These are phyloP conservation scores for Russula sp. DNA, from an alignment of 768 basidiomycete genomes.

Conservation along the genomic window DNA sequence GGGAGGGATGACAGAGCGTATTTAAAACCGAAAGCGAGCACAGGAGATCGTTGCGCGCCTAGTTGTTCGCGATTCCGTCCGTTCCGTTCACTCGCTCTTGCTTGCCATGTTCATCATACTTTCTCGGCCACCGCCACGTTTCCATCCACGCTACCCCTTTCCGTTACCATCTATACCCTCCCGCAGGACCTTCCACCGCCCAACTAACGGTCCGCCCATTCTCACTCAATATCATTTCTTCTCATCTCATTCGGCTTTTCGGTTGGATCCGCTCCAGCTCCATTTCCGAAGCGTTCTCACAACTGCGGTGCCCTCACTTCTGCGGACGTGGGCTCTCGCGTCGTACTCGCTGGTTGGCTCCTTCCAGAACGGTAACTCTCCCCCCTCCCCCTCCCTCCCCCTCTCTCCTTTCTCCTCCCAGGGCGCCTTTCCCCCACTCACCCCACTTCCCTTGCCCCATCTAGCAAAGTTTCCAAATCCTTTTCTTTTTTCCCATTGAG, in stretches of 20 bases:
- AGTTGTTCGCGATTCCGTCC: neutral
- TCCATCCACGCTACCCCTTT: neutral
- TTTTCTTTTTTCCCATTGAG: constrained; percentile 84
- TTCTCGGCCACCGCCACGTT: neutral
- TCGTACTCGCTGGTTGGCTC: constrained; percentile 77
- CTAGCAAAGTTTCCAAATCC: constrained; percentile 57
- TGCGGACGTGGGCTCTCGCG: constrained; percentile 27
- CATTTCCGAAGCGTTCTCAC: constrained; percentile 25
- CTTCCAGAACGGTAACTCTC: constrained; percentile 67
- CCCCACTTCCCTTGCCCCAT: constrained; percentile 28
- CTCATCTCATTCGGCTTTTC: constrained; percentile 8
- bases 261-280: constrained; percentile 18
- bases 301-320: constrained; percentile 23
- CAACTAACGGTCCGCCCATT: neutral
- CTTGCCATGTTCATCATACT: neutral
- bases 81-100: neutral
- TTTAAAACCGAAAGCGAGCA: neutral
- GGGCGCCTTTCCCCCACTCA: neutral
- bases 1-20: neutral
- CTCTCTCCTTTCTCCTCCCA: neutral
- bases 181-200: neutral
- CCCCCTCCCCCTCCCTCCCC: constrained; percentile 9
- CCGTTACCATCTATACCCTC: no score
- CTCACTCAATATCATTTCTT: neutral
- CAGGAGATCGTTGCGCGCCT: neutral